Percentiles rank a stretch among this genome's conserved stretches.
Evolutionary conservation across 495 filamentous ascomycete genomes (phyloP).

Genomic region (Penicillium cinerascens): DNA sequence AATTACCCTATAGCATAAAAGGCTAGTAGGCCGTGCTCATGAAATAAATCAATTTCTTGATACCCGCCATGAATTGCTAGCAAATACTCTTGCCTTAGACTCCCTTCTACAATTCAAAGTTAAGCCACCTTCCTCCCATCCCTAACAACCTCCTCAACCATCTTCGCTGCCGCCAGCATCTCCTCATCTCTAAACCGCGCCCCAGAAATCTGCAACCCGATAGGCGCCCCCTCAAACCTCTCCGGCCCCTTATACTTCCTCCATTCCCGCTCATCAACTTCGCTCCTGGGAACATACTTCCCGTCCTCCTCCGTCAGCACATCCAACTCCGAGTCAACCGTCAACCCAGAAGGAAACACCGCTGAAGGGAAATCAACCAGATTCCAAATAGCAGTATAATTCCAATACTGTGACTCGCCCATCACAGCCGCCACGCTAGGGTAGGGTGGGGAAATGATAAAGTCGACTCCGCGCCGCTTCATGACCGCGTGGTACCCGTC

Average conservation of each 20-base stretch:
- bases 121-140: slow-evolving; percentile 5
- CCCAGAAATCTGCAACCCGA: slow-evolving; percentile 52
- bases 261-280: slow-evolving; percentile 39
- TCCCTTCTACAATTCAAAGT: too few species aligned
- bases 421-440: slow-evolving; percentile 58
- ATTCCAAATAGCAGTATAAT: slow-evolving; percentile 73
- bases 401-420: slow-evolving; percentile 62
- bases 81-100: too few species aligned
- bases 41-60: too few species aligned
- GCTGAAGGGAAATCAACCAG: slow-evolving; percentile 62
- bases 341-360: slow-evolving; percentile 51
- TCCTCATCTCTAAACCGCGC: slow-evolving; percentile 43
- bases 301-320: slow-evolving; percentile 18
- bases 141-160: slow-evolving; percentile 29
- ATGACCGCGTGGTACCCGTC: slow-evolving; percentile 56
- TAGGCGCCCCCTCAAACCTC: slow-evolving; percentile 42
- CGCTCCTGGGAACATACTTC: slow-evolving; percentile 29
- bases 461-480: slow-evolving; percentile 61
- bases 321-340: slow-evolving; percentile 41
- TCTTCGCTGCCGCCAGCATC: slow-evolving; percentile 33
- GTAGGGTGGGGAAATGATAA: slow-evolving; percentile 63
- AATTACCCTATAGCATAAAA: too few species aligned
- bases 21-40: too few species aligned
- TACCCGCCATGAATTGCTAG: too few species aligned
- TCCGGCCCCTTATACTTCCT: slow-evolving; percentile 32